These are phyloP conservation scores for Pugionium dolabratum DNA, from an alignment of 345 rosid species.

Conservation along the genomic window DNA sequence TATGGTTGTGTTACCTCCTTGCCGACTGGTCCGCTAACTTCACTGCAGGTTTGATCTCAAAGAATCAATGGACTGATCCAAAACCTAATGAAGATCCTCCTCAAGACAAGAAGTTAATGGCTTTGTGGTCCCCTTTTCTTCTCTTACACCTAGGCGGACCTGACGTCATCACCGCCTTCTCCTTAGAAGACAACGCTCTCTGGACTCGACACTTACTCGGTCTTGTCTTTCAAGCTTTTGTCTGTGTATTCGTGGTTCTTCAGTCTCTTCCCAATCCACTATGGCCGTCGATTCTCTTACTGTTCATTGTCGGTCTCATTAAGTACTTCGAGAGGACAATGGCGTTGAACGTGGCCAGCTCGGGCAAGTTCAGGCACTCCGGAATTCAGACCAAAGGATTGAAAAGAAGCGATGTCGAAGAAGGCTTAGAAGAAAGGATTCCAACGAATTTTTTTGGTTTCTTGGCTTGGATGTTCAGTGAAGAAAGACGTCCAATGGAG, in stretches of 20 bases:
- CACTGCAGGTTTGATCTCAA: background rate
- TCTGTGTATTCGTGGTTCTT: background rate
- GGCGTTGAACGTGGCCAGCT: background rate
- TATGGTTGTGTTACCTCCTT: conserved; percentile 55
- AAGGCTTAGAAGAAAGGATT: background rate
- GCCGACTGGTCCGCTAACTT: conserved; percentile 40
- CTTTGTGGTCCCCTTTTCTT: conserved; percentile 5
- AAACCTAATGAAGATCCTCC: background rate
- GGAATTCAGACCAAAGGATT: background rate
- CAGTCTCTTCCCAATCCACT: background rate
- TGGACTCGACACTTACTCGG: background rate
- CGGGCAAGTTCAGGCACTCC: background rate
- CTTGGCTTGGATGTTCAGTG: background rate
- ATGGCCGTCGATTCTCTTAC: background rate
- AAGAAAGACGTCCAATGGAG: background rate
- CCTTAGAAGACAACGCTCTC: background rate
- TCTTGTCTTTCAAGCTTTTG: background rate
- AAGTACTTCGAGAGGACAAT: conserved; percentile 8
- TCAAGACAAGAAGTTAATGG: background rate
- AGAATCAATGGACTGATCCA: conserved; percentile 3
- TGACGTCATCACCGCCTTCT: background rate
- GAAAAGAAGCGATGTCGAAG: background rate
- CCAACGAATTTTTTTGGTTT: conserved; percentile 35
- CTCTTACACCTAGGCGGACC: conserved; percentile 12
- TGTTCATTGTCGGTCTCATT: background rate